phyloP scores from a whole-genome alignment of 208 protist genomes.

The Crithidia thermophila region DNA sequence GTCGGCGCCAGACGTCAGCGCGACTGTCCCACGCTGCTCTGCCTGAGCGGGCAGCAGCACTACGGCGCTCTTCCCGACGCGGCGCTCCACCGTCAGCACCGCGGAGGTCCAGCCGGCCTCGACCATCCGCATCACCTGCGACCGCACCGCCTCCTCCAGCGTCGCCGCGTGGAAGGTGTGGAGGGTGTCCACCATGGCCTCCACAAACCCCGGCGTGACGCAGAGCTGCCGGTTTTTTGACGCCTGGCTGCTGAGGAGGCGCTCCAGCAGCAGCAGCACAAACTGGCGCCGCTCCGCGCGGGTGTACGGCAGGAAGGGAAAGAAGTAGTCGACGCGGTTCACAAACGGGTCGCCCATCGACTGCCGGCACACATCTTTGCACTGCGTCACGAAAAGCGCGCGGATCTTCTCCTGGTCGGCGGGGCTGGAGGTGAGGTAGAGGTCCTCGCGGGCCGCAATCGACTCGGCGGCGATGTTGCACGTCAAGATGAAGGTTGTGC shows the following conservation, averaged over 20 bases:
- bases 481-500: constrained; percentile 82
- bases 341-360: constrained; percentile 82
- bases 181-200: constrained; percentile 41
- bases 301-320: constrained; percentile 85
- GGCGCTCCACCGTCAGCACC: constrained; percentile 66
- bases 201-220: constrained; percentile 64
- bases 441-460: constrained; percentile 37
- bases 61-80: constrained; percentile 15
- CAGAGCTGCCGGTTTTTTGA: constrained; percentile 43
- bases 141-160: constrained; percentile 70
- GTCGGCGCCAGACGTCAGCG: neutral
- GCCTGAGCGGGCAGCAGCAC: constrained; percentile 19
- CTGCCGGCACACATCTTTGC: constrained; percentile 49
- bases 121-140: constrained; percentile 61
- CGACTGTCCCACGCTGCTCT: neutral
- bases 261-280: constrained; percentile 69
- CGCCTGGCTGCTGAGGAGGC: constrained; percentile 54
- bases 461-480: constrained; percentile 74
- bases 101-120: constrained; percentile 35
- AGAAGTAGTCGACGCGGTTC: constrained; percentile 84
- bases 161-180: constrained; percentile 77
- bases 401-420: constrained; percentile 52
- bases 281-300: constrained; percentile 54
- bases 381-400: constrained; percentile 41
- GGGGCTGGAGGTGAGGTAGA: constrained; percentile 42